These are phyloP conservation scores for Aspergillus ellipticus DNA, from an alignment of 495 filamentous ascomycete species.

Conservation along the genomic window DNA sequence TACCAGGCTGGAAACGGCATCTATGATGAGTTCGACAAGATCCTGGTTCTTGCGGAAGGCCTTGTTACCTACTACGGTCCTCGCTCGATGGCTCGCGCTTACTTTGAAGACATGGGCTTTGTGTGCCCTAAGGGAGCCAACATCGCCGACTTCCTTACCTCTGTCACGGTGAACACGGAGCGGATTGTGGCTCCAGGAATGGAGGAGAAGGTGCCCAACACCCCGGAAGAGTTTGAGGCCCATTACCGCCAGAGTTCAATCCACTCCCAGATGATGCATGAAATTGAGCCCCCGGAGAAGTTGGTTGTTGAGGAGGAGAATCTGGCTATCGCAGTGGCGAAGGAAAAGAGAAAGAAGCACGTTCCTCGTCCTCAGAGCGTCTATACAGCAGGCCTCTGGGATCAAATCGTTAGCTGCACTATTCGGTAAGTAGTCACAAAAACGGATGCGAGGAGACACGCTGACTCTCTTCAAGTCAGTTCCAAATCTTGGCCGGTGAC, in stretches of 20 bases:
- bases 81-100: slow-evolving; percentile 55
- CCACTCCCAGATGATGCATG: slow-evolving; percentile 54
- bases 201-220: slow-evolving; percentile 62
- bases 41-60: slow-evolving; percentile 73
- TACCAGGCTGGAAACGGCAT: slow-evolving; percentile 79
- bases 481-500: slow-evolving; percentile 38
- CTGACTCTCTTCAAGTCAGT: slow-evolving; percentile 20
- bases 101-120: slow-evolving; percentile 72
- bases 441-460: too few species aligned
- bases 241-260: slow-evolving; percentile 68
- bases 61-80: slow-evolving; percentile 75
- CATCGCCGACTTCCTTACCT: slow-evolving; percentile 75
- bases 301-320: slow-evolving; percentile 40
- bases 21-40: slow-evolving; percentile 77
- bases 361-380: slow-evolving; percentile 35
- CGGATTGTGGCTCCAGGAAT: slow-evolving; percentile 61
- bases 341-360: slow-evolving; percentile 51
- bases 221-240: slow-evolving; percentile 70
- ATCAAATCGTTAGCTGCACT: slow-evolving; percentile 57
- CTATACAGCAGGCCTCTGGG: slow-evolving; percentile 55
- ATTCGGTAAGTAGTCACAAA: slow-evolving; percentile 17
- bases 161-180: slow-evolving; percentile 68
- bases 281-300: slow-evolving; percentile 56
- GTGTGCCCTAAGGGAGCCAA: slow-evolving; percentile 65
- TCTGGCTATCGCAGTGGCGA: slow-evolving; percentile 39